Base-by-base conservation (phyloP, 2,329 filamentous ascomycete genomes). In the Macrophomina pseudophaseolina region DNA sequence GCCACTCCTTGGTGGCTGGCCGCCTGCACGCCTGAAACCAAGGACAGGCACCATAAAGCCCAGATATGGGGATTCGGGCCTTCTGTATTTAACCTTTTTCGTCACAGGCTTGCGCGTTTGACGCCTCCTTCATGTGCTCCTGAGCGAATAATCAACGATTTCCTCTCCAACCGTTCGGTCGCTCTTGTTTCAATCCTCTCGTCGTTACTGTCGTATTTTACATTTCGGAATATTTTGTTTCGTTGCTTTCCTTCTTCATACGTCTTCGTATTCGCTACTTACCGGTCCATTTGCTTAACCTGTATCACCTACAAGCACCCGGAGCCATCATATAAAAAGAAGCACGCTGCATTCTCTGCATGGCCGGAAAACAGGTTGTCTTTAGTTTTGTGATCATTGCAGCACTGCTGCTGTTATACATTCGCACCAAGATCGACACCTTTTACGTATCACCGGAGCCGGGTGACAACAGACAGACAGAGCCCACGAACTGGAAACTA, bases 1-100 rank as follows among this genome's bases (percentile, higher is more conserved):
- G 44, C 58, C 32, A 62, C 58, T 49, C 44, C 16, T 11, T 35
- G n/a, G 58, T 62, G 58, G 58, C 42, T 62, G 58, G 42, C 23
- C 35, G 58, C 35, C 12, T 28, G 58, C 42, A 44, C 42, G 58
- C 58, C 58, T 62, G 44, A 62, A 60, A 54, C 52, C 12, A 38
- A 9, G 52, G 33, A 38, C 52, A 33, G 11, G 38, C n/a, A 44
- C 32, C 23, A 28, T 12, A 30, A 23, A 44, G 44, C n/a, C 46
- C 42, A 18, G 14, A 48, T 38, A 54, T 54, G 52, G 52, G 32
- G 58, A 62, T 62, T 62, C 58, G 58, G 58, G 28, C 58, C 58
- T 62, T 48, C 58, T 30, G 30, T 48, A 23, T 49, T 23, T 54
- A 33, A 49, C 42, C 44, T 35, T 16, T 49, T 49, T 49, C n/a